A percentile compares a stretch with the other conserved stretches of the same genome.
These are phyloP conservation scores for Paecilomyces sp. DNA, from an alignment of 2,329 filamentous ascomycete species.

Conservation along the genomic window DNA sequence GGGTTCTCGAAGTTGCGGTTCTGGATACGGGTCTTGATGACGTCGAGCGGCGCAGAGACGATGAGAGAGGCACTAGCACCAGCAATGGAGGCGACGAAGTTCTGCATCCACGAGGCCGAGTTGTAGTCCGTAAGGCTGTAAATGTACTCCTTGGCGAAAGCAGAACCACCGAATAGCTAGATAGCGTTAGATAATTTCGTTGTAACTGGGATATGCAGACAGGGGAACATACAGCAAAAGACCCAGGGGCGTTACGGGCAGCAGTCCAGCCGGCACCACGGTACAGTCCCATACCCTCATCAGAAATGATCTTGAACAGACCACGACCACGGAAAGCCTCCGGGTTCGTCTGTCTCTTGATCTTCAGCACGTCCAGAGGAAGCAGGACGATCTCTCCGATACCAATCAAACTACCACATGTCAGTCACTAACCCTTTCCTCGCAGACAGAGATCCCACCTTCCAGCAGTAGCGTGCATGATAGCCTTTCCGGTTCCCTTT, in stretches of 20 bases:
- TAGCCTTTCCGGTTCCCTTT: conserved; percentile 94
- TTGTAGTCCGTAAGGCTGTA: conserved; percentile 92
- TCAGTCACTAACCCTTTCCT: conserved; percentile 2
- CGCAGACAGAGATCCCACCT: conserved; percentile 47
- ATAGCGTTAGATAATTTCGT: conserved; percentile 5
- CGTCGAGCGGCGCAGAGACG: conserved; percentile 91
- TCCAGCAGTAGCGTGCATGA: conserved; percentile 95
- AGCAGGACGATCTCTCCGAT: conserved; percentile 96
- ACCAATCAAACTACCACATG: conserved; percentile 65
- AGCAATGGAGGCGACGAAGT: conserved; percentile 93
- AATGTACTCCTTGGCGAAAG: conserved; percentile 94
- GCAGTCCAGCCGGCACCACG: conserved; percentile 97
- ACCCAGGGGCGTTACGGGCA: conserved; percentile 91
- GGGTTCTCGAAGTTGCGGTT: conserved; percentile 99
- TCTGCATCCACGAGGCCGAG: conserved; percentile 86
- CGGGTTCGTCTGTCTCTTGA: conserved; percentile 98
- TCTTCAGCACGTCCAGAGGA: conserved; percentile 95
- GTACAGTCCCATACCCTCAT: conserved; percentile 94
- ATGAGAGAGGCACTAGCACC: conserved; percentile 92
- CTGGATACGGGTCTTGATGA: conserved; percentile 97
- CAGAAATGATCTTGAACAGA: conserved; percentile 77
- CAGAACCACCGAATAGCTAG: conserved; percentile 91
- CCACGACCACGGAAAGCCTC: conserved; percentile 95
- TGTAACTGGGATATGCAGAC: conserved; percentile 10
- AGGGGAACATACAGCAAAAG: conserved; percentile 71